These are phyloP conservation scores for Lanzia echinophila DNA, from an alignment of 2,329 filamentous ascomycete species.

Conservation along the genomic window DNA sequence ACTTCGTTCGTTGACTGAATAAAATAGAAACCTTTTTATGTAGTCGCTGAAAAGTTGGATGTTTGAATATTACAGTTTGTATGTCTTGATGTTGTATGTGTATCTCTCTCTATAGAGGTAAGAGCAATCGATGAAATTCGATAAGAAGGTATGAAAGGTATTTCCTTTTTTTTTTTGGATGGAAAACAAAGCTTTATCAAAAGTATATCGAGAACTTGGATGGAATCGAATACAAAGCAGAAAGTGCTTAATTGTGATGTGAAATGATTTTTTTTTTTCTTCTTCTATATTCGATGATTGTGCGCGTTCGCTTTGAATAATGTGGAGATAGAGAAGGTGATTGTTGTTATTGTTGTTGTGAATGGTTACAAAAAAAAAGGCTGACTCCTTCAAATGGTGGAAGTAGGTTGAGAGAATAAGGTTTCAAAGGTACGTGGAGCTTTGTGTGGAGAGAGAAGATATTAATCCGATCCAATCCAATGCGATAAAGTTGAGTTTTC, in stretches of 20 bases:
- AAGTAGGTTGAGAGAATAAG: neutral
- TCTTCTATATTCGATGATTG: neutral
- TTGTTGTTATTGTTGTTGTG: neutral
- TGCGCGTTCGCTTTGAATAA: neutral
- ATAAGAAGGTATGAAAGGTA: neutral
- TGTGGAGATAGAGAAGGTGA: constrained; percentile 1
- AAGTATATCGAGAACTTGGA: neutral
- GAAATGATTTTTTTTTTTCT: neutral
- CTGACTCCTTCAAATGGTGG: neutral
- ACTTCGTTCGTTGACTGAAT: neutral
- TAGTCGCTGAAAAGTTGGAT: neutral
- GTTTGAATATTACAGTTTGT: neutral
- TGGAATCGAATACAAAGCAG: neutral
- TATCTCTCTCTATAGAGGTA: neutral
- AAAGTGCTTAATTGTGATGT: neutral
- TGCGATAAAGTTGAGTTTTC: neutral
- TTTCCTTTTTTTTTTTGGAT: neutral
- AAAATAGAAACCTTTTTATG: neutral
- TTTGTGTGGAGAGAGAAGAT: neutral
- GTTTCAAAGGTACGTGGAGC: neutral
- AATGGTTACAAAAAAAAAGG: neutral
- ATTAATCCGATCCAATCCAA: constrained; percentile 1
- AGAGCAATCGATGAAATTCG: neutral
- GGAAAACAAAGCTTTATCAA: neutral
- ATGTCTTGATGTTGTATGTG: neutral